phyloP scores from a whole-genome alignment of 768 basidiomycete species.

The Leccinum obscurum region DNA sequence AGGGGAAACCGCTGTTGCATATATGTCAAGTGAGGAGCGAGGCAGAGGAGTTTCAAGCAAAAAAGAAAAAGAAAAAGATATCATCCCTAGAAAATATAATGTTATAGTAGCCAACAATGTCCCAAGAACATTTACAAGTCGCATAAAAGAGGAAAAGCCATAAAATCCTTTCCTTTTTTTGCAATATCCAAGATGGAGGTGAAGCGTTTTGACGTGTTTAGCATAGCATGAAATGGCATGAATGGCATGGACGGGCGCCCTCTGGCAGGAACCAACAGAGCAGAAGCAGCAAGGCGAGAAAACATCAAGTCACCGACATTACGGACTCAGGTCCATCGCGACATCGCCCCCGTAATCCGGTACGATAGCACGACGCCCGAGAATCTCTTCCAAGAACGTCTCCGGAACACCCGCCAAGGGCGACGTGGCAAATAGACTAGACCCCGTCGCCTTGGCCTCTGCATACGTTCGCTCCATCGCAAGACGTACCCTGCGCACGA shows the following conservation, averaged over 20 bases:
- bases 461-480: conserved; percentile 58
- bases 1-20: neutral
- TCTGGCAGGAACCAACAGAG: neutral
- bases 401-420: conserved; percentile 60
- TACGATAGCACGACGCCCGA: conserved; percentile 32
- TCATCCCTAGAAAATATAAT: conserved; percentile 35
- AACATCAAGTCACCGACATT: conserved; percentile 15
- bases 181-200: conserved; percentile 22
- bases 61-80: conserved; percentile 13
- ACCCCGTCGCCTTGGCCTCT: conserved; percentile 36
- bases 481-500: conserved; percentile 61
- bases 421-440: conserved; percentile 53
- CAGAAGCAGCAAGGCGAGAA: conserved; percentile 6
- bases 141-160: conserved; percentile 13
- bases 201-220: neutral
- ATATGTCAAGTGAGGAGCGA: conserved; percentile 9
- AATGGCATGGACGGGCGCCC: neutral
- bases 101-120: conserved; percentile 36
- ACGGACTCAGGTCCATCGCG: conserved; percentile 43
- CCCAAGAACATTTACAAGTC: conserved; percentile 36
- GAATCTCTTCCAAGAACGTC: conserved; percentile 67
- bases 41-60: conserved; percentile 24
- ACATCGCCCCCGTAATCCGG: conserved; percentile 23
- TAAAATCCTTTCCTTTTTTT: conserved; percentile 9
- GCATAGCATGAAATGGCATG: neutral